A percentile compares a stretch with the other conserved stretches of the same genome.
Conservation (phyloP, 306 rosid genomes). For the Glycine soja region DNA sequence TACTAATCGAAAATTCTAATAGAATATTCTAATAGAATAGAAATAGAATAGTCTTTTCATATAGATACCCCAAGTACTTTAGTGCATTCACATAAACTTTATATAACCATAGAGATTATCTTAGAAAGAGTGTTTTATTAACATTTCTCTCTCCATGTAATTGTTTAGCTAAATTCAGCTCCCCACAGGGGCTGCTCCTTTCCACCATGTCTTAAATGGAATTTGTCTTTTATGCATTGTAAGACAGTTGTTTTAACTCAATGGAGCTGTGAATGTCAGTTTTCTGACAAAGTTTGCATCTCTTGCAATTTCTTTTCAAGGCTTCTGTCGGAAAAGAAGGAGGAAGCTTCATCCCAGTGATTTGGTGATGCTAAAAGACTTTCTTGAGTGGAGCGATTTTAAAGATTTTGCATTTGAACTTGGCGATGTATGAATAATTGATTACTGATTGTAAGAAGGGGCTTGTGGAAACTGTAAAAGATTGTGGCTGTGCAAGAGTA, state of each 20-base stretch:
- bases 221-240: conserved; percentile 8
- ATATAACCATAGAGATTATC: neutral
- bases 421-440: conserved; percentile 41
- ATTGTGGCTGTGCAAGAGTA: neutral
- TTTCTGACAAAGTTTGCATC: conserved; percentile 21
- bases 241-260: conserved; percentile 21
- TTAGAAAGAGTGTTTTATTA: neutral
- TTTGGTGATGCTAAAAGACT: conserved; percentile 9
- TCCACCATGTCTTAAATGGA: neutral
- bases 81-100: neutral
- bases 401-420: conserved; percentile 38
- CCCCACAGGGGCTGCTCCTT: neutral
- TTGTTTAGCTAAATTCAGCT: neutral
- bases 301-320: conserved; percentile 43
- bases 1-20: too few species aligned
- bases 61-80: neutral
- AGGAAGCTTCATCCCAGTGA: conserved; percentile 54
- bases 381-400: conserved; percentile 25
- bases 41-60: too few species aligned
- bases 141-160: neutral
- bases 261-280: conserved; percentile 11
- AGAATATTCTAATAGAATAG: too few species aligned
- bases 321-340: conserved; percentile 50
- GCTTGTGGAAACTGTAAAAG: conserved; percentile 37
- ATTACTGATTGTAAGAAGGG: conserved; percentile 31